Evolutionary conservation across 1,284 basidiomycete genomes (phyloP).

Genomic region (Ceratobasidium sp.): DNA sequence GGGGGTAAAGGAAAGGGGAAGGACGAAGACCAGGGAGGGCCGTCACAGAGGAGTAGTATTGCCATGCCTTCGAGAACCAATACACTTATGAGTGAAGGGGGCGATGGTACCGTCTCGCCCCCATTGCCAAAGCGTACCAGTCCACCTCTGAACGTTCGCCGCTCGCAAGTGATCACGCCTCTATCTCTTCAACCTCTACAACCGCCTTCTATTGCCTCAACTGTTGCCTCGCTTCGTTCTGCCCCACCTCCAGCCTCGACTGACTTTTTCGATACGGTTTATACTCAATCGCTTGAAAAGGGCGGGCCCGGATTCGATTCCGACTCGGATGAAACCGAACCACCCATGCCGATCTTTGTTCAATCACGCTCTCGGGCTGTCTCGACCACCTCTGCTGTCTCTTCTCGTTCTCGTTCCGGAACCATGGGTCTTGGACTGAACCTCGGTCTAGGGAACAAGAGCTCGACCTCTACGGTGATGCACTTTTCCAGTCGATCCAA

Average conservation of each 20-base stretch:
- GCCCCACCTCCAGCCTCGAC: slow-evolving; percentile 33
- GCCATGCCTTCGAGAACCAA: slow-evolving; percentile 8
- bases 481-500: slow-evolving; percentile 38
- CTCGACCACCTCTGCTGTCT: slow-evolving; percentile 12
- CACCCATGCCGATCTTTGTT: slow-evolving; percentile 25
- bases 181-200: slow-evolving; percentile 15
- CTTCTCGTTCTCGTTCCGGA: not conserved
- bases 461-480: slow-evolving; percentile 25
- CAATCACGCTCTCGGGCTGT: slow-evolving; percentile 22
- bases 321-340: slow-evolving; percentile 24
- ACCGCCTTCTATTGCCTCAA: slow-evolving; percentile 22
- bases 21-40: not conserved
- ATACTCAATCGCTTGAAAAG: slow-evolving; percentile 12
- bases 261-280: slow-evolving; percentile 35
- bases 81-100: slow-evolving; percentile 18
- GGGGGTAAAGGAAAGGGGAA: not conserved
- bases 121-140: not conserved
- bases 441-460: not conserved
- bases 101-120: not conserved
- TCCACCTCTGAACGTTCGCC: slow-evolving; percentile 24
- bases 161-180: slow-evolving; percentile 15
- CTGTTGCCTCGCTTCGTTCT: slow-evolving; percentile 23
- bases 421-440: not conserved
- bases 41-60: slow-evolving; percentile 10
- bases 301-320: slow-evolving; percentile 31